phyloP scores from a whole-genome alignment of 2,329 filamentous ascomycete genomes.

The Trichoderma lentiforme region DNA sequence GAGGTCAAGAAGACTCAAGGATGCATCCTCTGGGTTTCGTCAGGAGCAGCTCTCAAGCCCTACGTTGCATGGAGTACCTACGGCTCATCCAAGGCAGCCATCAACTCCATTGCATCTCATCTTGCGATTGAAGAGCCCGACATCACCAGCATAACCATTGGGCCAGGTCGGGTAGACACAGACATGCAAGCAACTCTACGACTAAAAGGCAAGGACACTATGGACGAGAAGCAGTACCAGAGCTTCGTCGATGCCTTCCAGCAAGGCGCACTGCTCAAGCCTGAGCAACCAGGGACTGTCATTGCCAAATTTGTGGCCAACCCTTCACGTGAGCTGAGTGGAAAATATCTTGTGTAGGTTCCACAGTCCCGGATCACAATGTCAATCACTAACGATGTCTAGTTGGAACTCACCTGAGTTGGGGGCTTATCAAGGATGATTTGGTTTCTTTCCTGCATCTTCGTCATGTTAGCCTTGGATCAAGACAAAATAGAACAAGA shows the following conservation, averaged over 20 bases:
- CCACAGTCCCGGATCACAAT: background rate
- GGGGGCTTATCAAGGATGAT: constrained; percentile 48
- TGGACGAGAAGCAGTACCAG: constrained; percentile 57
- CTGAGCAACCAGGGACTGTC: constrained; percentile 80
- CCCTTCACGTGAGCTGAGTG: constrained; percentile 65
- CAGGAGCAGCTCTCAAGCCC: constrained; percentile 65
- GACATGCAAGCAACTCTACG: constrained; percentile 85
- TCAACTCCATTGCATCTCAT: constrained; percentile 75
- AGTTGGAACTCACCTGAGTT: constrained; percentile 47
- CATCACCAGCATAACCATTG: constrained; percentile 68
- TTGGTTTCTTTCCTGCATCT: constrained; percentile 4
- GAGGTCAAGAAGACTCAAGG: constrained; percentile 67
- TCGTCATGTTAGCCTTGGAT: constrained; percentile 22
- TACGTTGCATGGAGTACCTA: constrained; percentile 78
- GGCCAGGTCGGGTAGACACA: constrained; percentile 81
- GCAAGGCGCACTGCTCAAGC: constrained; percentile 68
- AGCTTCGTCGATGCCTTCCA: constrained; percentile 68
- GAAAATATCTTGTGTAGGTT: constrained; percentile 67
- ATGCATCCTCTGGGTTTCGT: constrained; percentile 73
- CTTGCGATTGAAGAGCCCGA: constrained; percentile 73
- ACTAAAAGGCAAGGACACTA: constrained; percentile 50
- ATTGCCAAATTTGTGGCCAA: constrained; percentile 74
- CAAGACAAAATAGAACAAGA: constrained; percentile 12
- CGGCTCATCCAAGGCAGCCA: constrained; percentile 75
- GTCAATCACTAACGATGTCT: constrained; percentile 3